phyloP scores from a whole-genome alignment of 768 basidiomycete genomes.

The Mycena chlorophos region DNA sequence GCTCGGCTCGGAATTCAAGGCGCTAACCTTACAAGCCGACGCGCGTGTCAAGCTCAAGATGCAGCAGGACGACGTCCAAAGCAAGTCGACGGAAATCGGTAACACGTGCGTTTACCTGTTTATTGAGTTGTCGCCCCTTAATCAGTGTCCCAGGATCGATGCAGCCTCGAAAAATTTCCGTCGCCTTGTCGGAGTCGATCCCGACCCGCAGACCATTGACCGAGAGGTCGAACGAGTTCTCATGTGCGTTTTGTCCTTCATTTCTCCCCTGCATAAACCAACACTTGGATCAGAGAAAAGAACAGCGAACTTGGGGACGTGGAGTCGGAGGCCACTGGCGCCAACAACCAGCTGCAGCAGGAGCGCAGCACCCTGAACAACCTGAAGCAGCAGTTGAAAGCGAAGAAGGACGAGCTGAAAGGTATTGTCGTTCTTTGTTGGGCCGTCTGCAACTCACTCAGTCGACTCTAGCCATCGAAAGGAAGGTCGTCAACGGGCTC shows the following conservation, averaged over 20 bases:
- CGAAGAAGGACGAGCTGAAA: constrained; percentile 62
- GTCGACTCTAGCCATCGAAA: constrained; percentile 49
- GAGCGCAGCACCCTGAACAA: constrained; percentile 63
- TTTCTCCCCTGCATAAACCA: not conserved
- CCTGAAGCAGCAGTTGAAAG: constrained; percentile 58
- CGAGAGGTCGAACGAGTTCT: constrained; percentile 60
- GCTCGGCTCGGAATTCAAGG: constrained; percentile 68
- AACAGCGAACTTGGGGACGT: constrained; percentile 59
- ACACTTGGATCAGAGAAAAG: constrained; percentile 52
- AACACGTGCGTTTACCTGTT: constrained; percentile 53
- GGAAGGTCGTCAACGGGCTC: constrained; percentile 40
- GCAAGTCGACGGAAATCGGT: constrained; percentile 64
- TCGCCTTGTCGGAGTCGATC: constrained; percentile 61
- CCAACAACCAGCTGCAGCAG: constrained; percentile 60
- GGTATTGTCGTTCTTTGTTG: constrained; percentile 39
- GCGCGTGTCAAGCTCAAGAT: constrained; percentile 76
- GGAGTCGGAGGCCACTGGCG: constrained; percentile 43
- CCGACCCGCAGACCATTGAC: constrained; percentile 69
- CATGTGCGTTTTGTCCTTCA: constrained; percentile 43
- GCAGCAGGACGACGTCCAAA: constrained; percentile 66
- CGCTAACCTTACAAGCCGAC: constrained; percentile 77
- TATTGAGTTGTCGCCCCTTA: not conserved
- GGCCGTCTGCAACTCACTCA: not conserved
- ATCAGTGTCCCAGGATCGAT: constrained; percentile 52
- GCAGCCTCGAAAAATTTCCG: constrained; percentile 60